phyloP scores from a whole-genome alignment of 352 stramenopile genomes.

The Aphanomyces cochlioides region DNA sequence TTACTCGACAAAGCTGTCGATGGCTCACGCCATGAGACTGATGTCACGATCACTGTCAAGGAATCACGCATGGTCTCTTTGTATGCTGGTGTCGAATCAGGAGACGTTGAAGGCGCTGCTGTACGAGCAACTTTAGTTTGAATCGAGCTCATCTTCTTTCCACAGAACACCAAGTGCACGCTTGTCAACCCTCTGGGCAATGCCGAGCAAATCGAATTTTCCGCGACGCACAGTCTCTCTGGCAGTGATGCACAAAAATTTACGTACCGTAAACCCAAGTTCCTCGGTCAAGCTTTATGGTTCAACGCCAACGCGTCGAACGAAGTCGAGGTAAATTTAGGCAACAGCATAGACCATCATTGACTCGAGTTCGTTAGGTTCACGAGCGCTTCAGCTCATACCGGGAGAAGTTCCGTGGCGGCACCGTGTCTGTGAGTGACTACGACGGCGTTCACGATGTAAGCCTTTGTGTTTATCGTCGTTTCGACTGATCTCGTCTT shows the following conservation, averaged over 20 bases:
- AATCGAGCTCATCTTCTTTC: constrained; percentile 11
- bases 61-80: constrained; percentile 84
- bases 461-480: background rate
- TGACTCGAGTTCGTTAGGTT: constrained; percentile 39
- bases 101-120: constrained; percentile 79
- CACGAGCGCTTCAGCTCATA: constrained; percentile 86
- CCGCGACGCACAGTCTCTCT: constrained; percentile 75
- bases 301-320: constrained; percentile 72
- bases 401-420: constrained; percentile 81
- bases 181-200: constrained; percentile 79
- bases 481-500: constrained; percentile 3
- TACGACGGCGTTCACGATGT: constrained; percentile 77
- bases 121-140: constrained; percentile 34
- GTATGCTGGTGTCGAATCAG: constrained; percentile 76
- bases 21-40: constrained; percentile 60
- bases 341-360: too few species aligned
- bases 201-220: constrained; percentile 79
- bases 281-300: constrained; percentile 76
- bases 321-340: constrained; percentile 61
- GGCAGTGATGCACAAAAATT: constrained; percentile 81
- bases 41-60: constrained; percentile 84
- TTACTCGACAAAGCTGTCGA: constrained; percentile 70
- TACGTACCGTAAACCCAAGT: constrained; percentile 83
- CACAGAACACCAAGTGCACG: constrained; percentile 38
- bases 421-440: constrained; percentile 81